A percentile compares a stretch with the other conserved stretches of the same genome.
These are phyloP conservation scores for Chlorella variabilis DNA, from an alignment of 163 green algal genomes.

Conservation along the genomic window DNA sequence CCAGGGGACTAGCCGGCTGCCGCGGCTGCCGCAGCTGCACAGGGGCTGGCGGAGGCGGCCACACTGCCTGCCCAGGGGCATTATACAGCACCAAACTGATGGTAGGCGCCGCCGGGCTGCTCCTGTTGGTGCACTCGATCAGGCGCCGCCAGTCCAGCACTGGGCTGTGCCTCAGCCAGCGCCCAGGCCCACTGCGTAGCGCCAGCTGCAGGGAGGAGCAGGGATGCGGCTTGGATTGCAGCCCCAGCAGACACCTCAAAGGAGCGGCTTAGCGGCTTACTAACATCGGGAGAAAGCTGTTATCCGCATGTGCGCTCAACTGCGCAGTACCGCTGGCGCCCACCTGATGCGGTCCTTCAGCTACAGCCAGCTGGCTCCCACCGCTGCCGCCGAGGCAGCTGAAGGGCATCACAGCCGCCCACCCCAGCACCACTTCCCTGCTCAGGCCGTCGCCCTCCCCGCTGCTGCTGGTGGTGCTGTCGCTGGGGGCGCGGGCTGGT, in stretches of 20 bases:
- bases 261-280: background rate
- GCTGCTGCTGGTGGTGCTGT: background rate
- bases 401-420: constrained; percentile 18
- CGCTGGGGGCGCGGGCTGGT: background rate
- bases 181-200: constrained; percentile 24
- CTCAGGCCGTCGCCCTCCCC: background rate
- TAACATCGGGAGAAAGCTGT: too few species aligned
- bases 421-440: constrained; percentile 14
- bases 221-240: too few species aligned
- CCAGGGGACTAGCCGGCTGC: too few species aligned
- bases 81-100: background rate
- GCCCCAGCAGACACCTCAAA: background rate
- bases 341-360: background rate
- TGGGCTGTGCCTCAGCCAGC: constrained; percentile 12
- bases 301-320: too few species aligned
- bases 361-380: background rate
- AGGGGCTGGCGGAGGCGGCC: background rate
- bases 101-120: background rate
- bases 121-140: constrained; percentile 12
- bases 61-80: constrained; percentile 1
- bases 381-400: background rate
- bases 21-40: background rate
- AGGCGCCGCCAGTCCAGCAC: constrained; percentile 39
- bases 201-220: too few species aligned
- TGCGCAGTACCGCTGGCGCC: background rate